Evolutionary conservation across 164 flowering plant species (phyloP).

Genomic region (Buxus sempervirens): DNA sequence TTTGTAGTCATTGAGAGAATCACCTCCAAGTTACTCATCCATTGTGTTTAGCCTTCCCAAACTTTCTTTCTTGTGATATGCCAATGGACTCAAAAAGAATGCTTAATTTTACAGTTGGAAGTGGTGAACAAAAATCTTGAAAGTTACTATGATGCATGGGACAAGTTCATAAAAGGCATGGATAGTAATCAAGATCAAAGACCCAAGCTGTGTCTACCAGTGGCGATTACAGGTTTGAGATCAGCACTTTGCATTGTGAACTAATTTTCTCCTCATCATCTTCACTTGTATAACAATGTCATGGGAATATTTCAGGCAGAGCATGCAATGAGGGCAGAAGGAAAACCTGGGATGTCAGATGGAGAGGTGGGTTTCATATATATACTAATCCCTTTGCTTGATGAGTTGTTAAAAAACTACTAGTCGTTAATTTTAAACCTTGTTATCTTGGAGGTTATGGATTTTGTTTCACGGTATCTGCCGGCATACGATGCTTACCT

Average conservation of each 20-base stretch:
- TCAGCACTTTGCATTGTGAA: not conserved
- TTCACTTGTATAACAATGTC: not conserved
- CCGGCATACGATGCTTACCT: conserved; percentile 98
- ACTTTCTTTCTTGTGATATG: not conserved
- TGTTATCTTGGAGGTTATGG: conserved; percentile 55
- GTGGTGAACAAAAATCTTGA: conserved; percentile 69
- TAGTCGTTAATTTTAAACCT: no score
- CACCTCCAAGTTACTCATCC: not conserved
- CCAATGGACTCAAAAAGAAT: not conserved
- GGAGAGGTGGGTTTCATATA: conserved; percentile 57
- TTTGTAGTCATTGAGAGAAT: conserved; percentile 16
- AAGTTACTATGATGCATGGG: conserved; percentile 94
- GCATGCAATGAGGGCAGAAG: conserved; percentile 82
- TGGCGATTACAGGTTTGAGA: conserved; percentile 88
- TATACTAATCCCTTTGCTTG: no score
- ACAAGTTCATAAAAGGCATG: conserved; percentile 78
- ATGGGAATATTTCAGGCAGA: conserved; percentile 50
- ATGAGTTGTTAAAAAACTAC: no score
- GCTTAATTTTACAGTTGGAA: conserved; percentile 55
- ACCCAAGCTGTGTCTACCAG: conserved; percentile 78
- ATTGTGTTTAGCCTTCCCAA: not conserved
- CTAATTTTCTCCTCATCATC: not conserved
- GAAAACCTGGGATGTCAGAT: conserved; percentile 86
- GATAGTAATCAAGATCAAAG: conserved; percentile 86
- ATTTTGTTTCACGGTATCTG: conserved; percentile 91